These are phyloP conservation scores for Naganishia kalamii DNA, from an alignment of 768 basidiomycete genomes.

Conservation along the genomic window DNA sequence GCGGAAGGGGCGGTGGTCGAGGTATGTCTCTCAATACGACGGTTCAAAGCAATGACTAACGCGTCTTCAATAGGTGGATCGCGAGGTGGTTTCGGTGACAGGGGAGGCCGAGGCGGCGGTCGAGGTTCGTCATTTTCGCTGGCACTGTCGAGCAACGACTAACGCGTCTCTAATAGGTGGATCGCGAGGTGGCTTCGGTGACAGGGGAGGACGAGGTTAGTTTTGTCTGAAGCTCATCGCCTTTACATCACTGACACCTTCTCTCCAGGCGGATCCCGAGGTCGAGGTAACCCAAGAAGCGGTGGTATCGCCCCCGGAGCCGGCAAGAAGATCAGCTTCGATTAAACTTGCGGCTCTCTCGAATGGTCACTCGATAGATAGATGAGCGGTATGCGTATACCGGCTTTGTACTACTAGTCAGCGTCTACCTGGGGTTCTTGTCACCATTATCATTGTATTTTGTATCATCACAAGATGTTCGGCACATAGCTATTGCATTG, in stretches of 20 bases:
- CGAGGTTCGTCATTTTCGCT: too few relatives aligned
- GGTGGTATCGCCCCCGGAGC: slow-evolving; percentile 62
- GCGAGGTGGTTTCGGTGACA: slow-evolving; percentile 49
- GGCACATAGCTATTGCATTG: slow-evolving; percentile 15
- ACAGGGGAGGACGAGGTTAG: slow-evolving; percentile 24
- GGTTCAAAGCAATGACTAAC: background rate
- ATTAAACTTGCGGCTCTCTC: slow-evolving; percentile 26
- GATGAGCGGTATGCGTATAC: background rate
- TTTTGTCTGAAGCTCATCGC: slow-evolving; percentile 32
- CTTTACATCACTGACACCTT: slow-evolving; percentile 12
- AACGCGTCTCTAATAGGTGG: slow-evolving; percentile 42
- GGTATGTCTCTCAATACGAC: slow-evolving; percentile 35
- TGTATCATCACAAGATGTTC: background rate
- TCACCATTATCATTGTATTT: slow-evolving; percentile 17
- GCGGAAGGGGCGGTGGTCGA: slow-evolving; percentile 52
- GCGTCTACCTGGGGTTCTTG: background rate
- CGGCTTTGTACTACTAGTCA: background rate
- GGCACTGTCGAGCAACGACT: too few relatives aligned
- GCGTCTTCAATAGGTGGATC: slow-evolving; percentile 36
- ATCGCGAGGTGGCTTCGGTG: slow-evolving; percentile 32
- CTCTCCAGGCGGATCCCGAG: background rate
- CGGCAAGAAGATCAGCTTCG: slow-evolving; percentile 51
- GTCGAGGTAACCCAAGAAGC: slow-evolving; percentile 49
- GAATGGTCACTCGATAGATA: background rate
- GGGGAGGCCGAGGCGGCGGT: slow-evolving; percentile 30